Conservation (phyloP, 768 basidiomycete species). For the Pleurotus cornucopiae region DNA sequence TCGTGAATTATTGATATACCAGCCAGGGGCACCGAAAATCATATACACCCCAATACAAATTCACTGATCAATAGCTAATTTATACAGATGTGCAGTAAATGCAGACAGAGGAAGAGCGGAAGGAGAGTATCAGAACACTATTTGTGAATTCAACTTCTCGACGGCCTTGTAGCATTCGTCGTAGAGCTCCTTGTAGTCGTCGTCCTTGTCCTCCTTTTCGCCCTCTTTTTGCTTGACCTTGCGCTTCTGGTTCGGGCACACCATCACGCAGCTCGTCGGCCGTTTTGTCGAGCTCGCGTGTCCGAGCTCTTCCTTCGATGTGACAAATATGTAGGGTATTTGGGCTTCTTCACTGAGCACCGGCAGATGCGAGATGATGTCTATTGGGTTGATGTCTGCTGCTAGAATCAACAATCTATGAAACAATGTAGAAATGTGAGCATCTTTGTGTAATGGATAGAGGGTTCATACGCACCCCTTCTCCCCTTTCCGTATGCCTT, state of each 20-base stretch:
- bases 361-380: constrained; percentile 97
- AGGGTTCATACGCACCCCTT: constrained; percentile 63
- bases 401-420: constrained; percentile 84
- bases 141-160: constrained; percentile 67
- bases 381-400: constrained; percentile 96
- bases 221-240: constrained; percentile 62
- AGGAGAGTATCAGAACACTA: constrained; percentile 48
- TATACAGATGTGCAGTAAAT: constrained; percentile 2
- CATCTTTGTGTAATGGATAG: neutral
- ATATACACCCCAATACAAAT: constrained; percentile 7
- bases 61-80: constrained; percentile 1
- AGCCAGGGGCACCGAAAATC: constrained; percentile 8
- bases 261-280: constrained; percentile 96
- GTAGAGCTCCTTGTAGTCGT: constrained; percentile 84
- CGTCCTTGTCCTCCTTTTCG: constrained; percentile 58
- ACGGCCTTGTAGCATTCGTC: constrained; percentile 86
- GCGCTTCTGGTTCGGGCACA: constrained; percentile 79
- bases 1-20: neutral
- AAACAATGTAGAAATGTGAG: neutral
- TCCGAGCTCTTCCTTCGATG: constrained; percentile 94
- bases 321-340: constrained; percentile 85
- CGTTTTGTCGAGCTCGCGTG: constrained; percentile 95
- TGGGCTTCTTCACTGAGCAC: constrained; percentile 90
- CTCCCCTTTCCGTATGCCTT: constrained; percentile 95
- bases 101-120: neutral